Conservation (phyloP, 352 stramenopile genomes). For the Thalassiosira livingstoniorum region DNA sequence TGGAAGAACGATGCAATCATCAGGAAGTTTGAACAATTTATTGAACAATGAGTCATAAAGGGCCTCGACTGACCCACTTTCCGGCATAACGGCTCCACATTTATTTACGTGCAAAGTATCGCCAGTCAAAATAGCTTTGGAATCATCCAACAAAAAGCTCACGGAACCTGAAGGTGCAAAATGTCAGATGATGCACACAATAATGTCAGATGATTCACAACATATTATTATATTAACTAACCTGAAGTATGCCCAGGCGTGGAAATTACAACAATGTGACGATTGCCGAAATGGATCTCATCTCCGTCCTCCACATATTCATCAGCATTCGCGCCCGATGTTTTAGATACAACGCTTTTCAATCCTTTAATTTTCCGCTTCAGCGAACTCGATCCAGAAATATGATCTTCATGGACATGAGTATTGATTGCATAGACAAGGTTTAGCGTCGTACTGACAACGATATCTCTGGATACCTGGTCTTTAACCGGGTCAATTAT, state of each 20-base stretch:
- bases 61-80: constrained; percentile 54
- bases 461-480: constrained; percentile 71
- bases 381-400: constrained; percentile 69
- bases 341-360: constrained; percentile 69
- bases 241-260: constrained; percentile 78
- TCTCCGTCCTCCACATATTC: constrained; percentile 61
- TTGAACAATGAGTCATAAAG: constrained; percentile 69
- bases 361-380: constrained; percentile 65
- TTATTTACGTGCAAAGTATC: constrained; percentile 72
- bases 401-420: constrained; percentile 78
- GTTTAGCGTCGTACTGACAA: constrained; percentile 61
- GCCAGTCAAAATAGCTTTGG: constrained; percentile 73
- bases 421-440: constrained; percentile 78
- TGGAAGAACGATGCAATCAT: constrained; percentile 69
- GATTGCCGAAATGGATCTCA: constrained; percentile 69
- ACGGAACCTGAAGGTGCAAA: constrained; percentile 68
- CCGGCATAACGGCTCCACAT: constrained; percentile 67
- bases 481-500: constrained; percentile 77
- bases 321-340: constrained; percentile 64
- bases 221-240: no score
- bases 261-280: constrained; percentile 49
- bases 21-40: constrained; percentile 69
- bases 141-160: constrained; percentile 69
- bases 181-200: no score
- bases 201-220: no score